A percentile compares a stretch with the other conserved stretches of the same genome.
These are phyloP conservation scores for Cucurbita moschata DNA, from an alignment of 306 rosid genomes.

Conservation along the genomic window DNA sequence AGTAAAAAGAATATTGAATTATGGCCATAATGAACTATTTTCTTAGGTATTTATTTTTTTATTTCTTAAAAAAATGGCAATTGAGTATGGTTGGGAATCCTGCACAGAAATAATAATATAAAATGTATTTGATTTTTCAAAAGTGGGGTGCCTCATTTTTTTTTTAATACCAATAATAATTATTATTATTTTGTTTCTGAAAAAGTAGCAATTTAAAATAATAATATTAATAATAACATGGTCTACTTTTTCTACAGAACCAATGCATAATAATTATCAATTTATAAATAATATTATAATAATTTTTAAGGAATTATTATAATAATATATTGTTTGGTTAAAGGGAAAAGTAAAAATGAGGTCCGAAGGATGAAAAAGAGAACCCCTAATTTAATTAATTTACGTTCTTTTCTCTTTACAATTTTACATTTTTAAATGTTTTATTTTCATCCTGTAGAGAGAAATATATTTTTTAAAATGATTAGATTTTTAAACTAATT, in stretches of 20 bases:
- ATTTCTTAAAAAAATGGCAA: conserved; percentile 21
- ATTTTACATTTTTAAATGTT: no score
- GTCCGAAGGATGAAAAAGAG: conserved; percentile 12
- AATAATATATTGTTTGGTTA: conserved; percentile 35
- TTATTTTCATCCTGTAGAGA: no score
- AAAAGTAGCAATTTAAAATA: conserved; percentile 7
- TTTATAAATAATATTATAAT: neutral
- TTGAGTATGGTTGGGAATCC: conserved; percentile 14
- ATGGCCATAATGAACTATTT: conserved; percentile 22
- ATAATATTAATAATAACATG: neutral
- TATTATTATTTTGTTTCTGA: neutral
- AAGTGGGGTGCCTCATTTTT: conserved; percentile 9
- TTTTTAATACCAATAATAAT: neutral
- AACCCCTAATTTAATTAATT: neutral
- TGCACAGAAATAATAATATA: conserved; percentile 2
- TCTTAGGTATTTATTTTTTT: conserved; percentile 21
- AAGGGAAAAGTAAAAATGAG: conserved; percentile 50
- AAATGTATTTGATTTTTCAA: conserved; percentile 1
- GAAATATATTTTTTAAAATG: no score
- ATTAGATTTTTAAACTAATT: no score
- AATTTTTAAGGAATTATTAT: neutral
- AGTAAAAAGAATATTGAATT: conserved; percentile 25
- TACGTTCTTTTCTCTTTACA: neutral
- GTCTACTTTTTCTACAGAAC: neutral
- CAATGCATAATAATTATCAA: conserved; percentile 1